Conservation (phyloP, 1,284 basidiomycete genomes). For the Cutaneotrichosporon cavernicola region DNA sequence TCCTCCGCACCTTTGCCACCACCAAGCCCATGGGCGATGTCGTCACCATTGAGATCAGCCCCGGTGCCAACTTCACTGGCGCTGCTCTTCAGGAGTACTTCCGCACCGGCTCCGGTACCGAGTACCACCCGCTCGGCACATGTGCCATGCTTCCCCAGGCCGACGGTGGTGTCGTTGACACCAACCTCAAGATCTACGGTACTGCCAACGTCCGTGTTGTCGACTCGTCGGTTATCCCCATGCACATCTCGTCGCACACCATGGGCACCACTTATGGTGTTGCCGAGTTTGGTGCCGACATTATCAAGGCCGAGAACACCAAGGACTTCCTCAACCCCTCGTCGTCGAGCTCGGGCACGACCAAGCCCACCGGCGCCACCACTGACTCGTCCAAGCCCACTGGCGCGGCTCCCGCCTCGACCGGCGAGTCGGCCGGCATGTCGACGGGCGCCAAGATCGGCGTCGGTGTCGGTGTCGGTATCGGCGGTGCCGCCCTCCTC, state of each 20-base stretch:
- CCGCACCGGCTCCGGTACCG: constrained; percentile 42
- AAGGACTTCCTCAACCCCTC: constrained; percentile 7
- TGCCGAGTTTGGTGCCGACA: constrained; percentile 65
- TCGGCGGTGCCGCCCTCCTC: constrained; percentile 36
- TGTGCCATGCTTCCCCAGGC: constrained; percentile 64
- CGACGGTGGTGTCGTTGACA: constrained; percentile 66
- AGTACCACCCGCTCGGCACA: constrained; percentile 64
- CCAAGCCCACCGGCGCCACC: constrained; percentile 2
- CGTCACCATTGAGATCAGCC: constrained; percentile 38
- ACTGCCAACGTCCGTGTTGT: constrained; percentile 57
- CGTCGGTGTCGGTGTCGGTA: constrained; percentile 42
- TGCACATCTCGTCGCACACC: constrained; percentile 52
- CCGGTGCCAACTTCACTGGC: constrained; percentile 26
- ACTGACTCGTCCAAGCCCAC: constrained; percentile 17
- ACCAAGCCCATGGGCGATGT: constrained; percentile 38
- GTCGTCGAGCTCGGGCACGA: constrained; percentile 5
- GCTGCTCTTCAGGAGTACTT: constrained; percentile 45
- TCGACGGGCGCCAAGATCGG: constrained; percentile 42
- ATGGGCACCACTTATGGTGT: constrained; percentile 64
- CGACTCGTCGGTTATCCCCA: constrained; percentile 56
- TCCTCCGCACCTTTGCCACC: constrained; percentile 40
- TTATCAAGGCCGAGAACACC: constrained; percentile 56
- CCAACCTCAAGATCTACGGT: constrained; percentile 64
- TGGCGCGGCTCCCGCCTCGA: constrained; percentile 23
- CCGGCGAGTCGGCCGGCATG: constrained; percentile 17